Conservation (phyloP, 768 basidiomycete genomes). For the Lactifluus volemus region DNA sequence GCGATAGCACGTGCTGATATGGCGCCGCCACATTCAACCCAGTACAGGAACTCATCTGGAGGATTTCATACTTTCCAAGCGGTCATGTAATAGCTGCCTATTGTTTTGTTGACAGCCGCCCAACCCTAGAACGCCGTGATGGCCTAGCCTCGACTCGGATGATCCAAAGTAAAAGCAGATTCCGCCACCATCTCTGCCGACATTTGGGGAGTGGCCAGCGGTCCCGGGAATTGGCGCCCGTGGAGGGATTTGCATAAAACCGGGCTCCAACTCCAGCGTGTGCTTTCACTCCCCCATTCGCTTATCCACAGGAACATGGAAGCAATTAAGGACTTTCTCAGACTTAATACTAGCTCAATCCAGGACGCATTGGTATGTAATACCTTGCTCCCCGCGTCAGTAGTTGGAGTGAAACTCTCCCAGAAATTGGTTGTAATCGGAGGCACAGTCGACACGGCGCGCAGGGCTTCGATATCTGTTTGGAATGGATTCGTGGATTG, state of each 20-base stretch:
- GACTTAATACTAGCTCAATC: conserved; percentile 53
- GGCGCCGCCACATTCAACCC: not conserved
- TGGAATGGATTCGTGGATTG: conserved; percentile 90
- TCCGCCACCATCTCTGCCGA: not conserved
- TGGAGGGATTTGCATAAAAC: not conserved
- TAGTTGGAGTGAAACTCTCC: not conserved
- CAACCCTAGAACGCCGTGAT: conserved; percentile 1
- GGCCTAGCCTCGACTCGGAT: conserved; percentile 3
- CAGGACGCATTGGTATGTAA: conserved; percentile 67
- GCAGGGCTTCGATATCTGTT: conserved; percentile 71
- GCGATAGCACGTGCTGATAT: not conserved
- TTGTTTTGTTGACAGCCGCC: not conserved
- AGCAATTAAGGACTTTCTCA: conserved; percentile 53
- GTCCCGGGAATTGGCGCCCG: too few relatives aligned
- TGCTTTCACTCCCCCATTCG: not conserved
- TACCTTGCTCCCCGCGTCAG: not conserved
- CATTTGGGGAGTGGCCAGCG: not conserved
- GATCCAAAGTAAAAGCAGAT: not conserved
- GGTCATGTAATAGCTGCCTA: conserved; percentile 7
- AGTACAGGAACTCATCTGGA: not conserved
- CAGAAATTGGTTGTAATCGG: conserved; percentile 89
- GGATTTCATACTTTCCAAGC: not conserved
- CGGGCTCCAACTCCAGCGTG: conserved; percentile 3
- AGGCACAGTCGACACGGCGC: conserved; percentile 79
- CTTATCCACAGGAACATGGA: conserved; percentile 41